Evolutionary conservation across 192 early-diverging fungal species (phyloP).

Genomic region (Podila epigama): DNA sequence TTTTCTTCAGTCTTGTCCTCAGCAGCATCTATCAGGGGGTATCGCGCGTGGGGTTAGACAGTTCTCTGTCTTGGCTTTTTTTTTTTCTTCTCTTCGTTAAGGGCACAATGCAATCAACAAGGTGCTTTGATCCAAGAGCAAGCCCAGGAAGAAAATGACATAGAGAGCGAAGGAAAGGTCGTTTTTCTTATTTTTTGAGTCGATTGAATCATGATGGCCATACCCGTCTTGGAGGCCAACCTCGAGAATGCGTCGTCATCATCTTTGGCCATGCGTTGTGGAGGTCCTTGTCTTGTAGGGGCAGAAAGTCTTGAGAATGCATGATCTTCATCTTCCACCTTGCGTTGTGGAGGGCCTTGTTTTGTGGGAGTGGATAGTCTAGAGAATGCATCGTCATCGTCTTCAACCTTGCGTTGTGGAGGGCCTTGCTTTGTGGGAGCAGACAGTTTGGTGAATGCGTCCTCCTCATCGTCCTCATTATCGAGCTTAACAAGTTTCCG

Average conservation of each 20-base stretch:
- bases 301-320: too few relatives aligned
- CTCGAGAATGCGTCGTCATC: slow-evolving; percentile 34
- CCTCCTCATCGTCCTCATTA: slow-evolving; percentile 6
- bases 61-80: not conserved
- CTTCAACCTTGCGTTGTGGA: slow-evolving; percentile 12
- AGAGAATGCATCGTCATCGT: slow-evolving; percentile 33
- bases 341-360: not conserved
- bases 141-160: not conserved
- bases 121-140: not conserved
- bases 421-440: not conserved
- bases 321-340: slow-evolving; percentile 1
- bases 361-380: not conserved
- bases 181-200: not conserved
- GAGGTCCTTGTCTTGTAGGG: slow-evolving; percentile 6
- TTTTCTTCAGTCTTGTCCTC: slow-evolving; percentile 39
- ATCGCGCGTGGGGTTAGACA: not conserved
- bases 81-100: not conserved
- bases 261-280: too few relatives aligned
- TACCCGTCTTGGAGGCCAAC: slow-evolving; percentile 28
- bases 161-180: not conserved
- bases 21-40: slow-evolving; percentile 39
- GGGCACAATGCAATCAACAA: too few relatives aligned
- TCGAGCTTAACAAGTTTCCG: slow-evolving; percentile 34
- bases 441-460: not conserved
- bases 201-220: not conserved